Evolutionary conservation across 192 early-diverging fungal species (phyloP), one percentile per base, ranked within the genome.

Genomic region (Rhizoclosmatium sp.): DNA sequence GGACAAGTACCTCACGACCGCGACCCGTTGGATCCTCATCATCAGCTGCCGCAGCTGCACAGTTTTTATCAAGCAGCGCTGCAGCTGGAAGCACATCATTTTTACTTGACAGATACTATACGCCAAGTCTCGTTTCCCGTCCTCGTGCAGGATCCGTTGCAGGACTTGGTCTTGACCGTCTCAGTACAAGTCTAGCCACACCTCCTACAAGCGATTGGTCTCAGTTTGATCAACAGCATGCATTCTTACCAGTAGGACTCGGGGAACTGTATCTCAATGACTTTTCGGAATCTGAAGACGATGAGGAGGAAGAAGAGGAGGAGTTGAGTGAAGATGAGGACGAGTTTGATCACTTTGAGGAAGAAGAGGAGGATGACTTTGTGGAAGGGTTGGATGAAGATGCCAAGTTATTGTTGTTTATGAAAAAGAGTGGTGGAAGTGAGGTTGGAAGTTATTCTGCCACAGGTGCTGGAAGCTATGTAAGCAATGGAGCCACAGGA

Each of bases 151-250:
- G 54, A 19, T 49, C 70, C 56, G 23, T 9, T 23, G 54, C 19
- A 9, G 54, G 49, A 19, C 14, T 21, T 7, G 58, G 14, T 44
- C 14, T 47, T 19, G 54, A 69, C 47, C 31, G 67, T 10, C 46
- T 69, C 4, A 69, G 54, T 59, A 42, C 71, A 19, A 72, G 71
- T 49, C 46, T 75, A n/a, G n/a, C 40, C 31, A 75, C 73, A 3
- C 73, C 73, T 10, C 73, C 73, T 10, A 40, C 73, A 39, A 75
- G 73, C 60, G 73, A 75, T 39, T 75, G 73, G 73, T 45, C 59
- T 21, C 12, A 46, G 4, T 75, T 75, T 75, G 73, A 75, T n/a
- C 19, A 59, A 7, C 42, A 64, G 10, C n/a, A 39, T 39, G 64
- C 16, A 0, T 65, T 16, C n/a, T 40, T 73, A 19, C 21, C 59